phyloP scores from a whole-genome alignment of 257 asterid species.

The Nicotiana obtusifolia region DNA sequence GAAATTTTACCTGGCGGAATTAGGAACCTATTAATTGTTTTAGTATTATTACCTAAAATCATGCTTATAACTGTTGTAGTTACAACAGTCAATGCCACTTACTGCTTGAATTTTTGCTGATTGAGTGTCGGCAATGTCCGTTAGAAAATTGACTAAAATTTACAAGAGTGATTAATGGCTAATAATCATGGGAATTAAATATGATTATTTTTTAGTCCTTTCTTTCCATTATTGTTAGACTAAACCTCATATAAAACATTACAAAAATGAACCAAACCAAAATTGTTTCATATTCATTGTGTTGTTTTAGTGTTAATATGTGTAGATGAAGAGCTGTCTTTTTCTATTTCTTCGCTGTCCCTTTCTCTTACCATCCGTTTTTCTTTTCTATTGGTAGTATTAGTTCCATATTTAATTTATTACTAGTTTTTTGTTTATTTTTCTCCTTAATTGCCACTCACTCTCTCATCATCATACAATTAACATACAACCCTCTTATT shows the following conservation, averaged over 20 bases:
- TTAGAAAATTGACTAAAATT: slow-evolving; percentile 25
- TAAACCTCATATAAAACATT: neutral
- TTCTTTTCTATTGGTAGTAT: slow-evolving; percentile 5
- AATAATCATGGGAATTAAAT: slow-evolving; percentile 32
- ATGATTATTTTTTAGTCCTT: slow-evolving; percentile 13
- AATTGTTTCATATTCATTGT: neutral
- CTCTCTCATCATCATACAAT: slow-evolving; percentile 55
- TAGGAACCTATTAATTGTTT: slow-evolving; percentile 5
- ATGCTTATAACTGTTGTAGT: neutral
- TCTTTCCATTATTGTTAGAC: neutral
- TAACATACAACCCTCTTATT: slow-evolving; percentile 29
- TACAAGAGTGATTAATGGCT: slow-evolving; percentile 41
- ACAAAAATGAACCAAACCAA: neutral
- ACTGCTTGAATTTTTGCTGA: slow-evolving; percentile 25
- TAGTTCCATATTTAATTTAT: neutral
- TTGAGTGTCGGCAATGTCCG: slow-evolving; percentile 74
- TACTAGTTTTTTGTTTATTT: slow-evolving; percentile 5
- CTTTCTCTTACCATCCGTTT: slow-evolving; percentile 58
- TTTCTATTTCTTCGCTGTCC: slow-evolving; percentile 55
- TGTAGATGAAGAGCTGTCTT: slow-evolving; percentile 51
- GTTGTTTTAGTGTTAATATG: neutral
- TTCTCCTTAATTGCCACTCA: slow-evolving; percentile 72
- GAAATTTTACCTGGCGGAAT: neutral
- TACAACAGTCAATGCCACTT: neutral
- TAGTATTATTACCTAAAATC: neutral